Evolutionary conservation across 371 early-diverging fungal genomes (phyloP).

Genomic region (Zychaea mexicana): DNA sequence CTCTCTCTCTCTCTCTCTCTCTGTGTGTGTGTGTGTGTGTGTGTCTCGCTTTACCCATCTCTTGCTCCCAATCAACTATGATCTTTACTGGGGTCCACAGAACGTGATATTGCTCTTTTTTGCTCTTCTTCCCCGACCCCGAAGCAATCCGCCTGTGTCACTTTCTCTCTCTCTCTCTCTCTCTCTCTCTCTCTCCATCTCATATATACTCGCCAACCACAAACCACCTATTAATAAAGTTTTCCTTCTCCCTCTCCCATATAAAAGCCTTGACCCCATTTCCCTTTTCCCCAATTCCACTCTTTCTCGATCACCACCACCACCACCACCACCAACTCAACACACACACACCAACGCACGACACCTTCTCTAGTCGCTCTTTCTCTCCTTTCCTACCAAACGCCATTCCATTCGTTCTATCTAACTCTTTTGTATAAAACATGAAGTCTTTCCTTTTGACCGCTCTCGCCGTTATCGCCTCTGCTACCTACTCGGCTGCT

Average conservation of each 20-base stretch:
- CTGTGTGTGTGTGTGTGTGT: too few relatives aligned
- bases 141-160: slow-evolving; percentile 13
- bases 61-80: not conserved
- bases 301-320: not conserved
- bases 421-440: not conserved
- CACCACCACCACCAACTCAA: not conserved
- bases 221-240: slow-evolving; percentile 1
- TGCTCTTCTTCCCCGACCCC: slow-evolving; percentile 12
- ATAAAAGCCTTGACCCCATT: not conserved
- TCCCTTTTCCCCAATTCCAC: not conserved
- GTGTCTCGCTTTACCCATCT: too few relatives aligned
- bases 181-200: not conserved
- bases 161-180: not conserved
- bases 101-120: slow-evolving; percentile 16
- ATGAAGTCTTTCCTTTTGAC: slow-evolving; percentile 25
- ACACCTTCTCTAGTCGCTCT: not conserved
- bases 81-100: not conserved
- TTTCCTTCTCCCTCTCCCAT: not conserved
- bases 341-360: too few relatives aligned
- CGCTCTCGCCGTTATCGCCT: slow-evolving; percentile 17
- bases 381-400: not conserved
- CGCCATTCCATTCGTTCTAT: slow-evolving; percentile 13
- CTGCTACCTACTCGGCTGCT: slow-evolving; percentile 20
- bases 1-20: not conserved
- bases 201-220: not conserved